A percentile compares a stretch with the other conserved stretches of the same genome.
phyloP scores from a whole-genome alignment of 192 early-diverging fungal species.

The Entrophospora sp. region DNA sequence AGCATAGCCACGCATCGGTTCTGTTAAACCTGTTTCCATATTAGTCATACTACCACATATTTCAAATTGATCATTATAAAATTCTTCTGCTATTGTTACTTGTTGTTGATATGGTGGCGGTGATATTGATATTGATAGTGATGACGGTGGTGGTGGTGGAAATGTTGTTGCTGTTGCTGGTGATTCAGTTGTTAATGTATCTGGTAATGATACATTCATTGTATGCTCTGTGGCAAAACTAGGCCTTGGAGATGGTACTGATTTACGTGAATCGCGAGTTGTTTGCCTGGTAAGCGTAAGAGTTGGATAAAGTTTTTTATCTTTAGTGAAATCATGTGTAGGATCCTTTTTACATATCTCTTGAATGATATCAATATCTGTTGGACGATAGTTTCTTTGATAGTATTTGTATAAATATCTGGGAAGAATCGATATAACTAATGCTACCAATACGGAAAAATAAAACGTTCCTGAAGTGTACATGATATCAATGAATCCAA shows the following conservation, averaged over 20 bases:
- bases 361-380: conserved; percentile 49
- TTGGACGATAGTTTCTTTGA: conserved; percentile 46
- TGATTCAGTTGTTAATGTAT: not conserved
- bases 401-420: conserved; percentile 54
- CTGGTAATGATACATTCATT: not conserved
- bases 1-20: conserved; percentile 20
- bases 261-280: not conserved
- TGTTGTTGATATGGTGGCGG: too few relatives aligned
- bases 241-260: not conserved
- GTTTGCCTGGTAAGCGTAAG: not conserved
- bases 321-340: not conserved
- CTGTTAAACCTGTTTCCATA: conserved; percentile 15
- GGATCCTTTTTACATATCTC: conserved; percentile 30
- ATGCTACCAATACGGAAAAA: conserved; percentile 51
- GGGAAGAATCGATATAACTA: conserved; percentile 60
- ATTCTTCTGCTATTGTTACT: too few relatives aligned
- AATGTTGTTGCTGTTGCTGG: too few relatives aligned
- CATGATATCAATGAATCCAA: conserved; percentile 56
- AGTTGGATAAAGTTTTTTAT: not conserved
- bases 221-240: not conserved
- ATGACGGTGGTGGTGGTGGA: too few relatives aligned
- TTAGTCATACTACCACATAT: not conserved
- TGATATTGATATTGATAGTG: not conserved
- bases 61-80: not conserved
- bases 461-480: conserved; percentile 61